Conservation (phyloP, 148 eudicot species). For the Rhododendron kiyosumense region DNA sequence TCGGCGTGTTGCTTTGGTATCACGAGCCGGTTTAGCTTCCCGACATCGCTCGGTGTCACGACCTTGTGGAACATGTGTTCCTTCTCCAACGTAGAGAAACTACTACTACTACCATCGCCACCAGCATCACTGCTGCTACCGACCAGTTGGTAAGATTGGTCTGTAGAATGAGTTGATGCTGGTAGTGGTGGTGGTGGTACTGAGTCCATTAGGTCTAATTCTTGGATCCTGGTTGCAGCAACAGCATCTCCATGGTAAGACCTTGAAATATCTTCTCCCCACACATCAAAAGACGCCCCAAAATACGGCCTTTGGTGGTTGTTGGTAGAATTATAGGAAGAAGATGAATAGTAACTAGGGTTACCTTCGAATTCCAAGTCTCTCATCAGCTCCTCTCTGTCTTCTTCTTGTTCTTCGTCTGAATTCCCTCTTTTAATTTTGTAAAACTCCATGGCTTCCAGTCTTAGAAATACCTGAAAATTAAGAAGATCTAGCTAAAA, state of each 20-base stretch:
- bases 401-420: neutral
- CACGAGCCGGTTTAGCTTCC: constrained; percentile 70
- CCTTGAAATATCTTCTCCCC: neutral
- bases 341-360: neutral
- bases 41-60: constrained; percentile 85
- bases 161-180: neutral
- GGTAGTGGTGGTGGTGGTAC: neutral
- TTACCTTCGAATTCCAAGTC: neutral
- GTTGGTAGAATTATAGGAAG: neutral
- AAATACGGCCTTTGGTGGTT: neutral
- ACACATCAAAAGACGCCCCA: neutral
- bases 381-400: neutral
- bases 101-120: neutral
- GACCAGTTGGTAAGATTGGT: neutral
- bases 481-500: neutral
- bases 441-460: neutral
- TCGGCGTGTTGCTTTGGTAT: constrained; percentile 87
- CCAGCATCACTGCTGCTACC: neutral
- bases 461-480: neutral
- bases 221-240: neutral
- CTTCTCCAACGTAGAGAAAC: constrained; percentile 15
- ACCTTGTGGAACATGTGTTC: constrained; percentile 82
- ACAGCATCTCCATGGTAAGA: neutral
- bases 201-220: neutral
- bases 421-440: neutral